phyloP scores from a whole-genome alignment of 1,139 yeast species.

The Kurtzmaniella quercitrusa region DNA sequence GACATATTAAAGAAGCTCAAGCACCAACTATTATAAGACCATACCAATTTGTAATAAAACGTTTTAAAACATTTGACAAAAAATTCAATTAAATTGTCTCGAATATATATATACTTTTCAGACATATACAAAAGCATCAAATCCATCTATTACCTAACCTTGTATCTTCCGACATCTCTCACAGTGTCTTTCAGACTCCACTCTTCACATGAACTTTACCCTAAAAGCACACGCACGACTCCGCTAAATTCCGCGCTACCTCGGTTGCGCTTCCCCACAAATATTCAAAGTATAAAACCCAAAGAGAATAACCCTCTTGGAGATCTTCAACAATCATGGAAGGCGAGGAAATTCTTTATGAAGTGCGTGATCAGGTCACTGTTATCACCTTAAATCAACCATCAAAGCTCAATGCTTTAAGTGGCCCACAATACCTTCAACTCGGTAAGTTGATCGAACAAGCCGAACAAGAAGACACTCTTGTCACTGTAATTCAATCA shows the following conservation, averaged over 20 bases:
- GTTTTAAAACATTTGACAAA: no score
- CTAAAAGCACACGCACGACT: neutral
- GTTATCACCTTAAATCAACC: constrained; percentile 71
- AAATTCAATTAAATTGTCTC: no score
- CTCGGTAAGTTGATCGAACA: constrained; percentile 58
- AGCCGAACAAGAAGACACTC: constrained; percentile 63
- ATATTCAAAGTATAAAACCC: neutral
- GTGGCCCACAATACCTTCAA: constrained; percentile 59
- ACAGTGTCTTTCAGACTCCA: no score
- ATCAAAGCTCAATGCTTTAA: constrained; percentile 61
- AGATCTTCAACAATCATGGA: constrained; percentile 10
- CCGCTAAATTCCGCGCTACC: neutral
- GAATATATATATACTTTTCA: no score
- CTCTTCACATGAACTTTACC: neutral
- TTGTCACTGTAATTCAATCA: constrained; percentile 64
- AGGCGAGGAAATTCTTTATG: constrained; percentile 40
- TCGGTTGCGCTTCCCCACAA: constrained; percentile 2
- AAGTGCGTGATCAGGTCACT: constrained; percentile 52
- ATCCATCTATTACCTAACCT: no score
- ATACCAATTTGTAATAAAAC: no score
- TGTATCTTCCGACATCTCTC: no score
- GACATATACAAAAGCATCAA: no score
- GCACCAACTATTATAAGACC: no score
- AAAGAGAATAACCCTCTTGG: neutral
- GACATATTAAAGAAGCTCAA: no score